Evolutionary conservation across 148 eudicot genomes (phyloP).

Genomic region (Fagopyrum tataricum): DNA sequence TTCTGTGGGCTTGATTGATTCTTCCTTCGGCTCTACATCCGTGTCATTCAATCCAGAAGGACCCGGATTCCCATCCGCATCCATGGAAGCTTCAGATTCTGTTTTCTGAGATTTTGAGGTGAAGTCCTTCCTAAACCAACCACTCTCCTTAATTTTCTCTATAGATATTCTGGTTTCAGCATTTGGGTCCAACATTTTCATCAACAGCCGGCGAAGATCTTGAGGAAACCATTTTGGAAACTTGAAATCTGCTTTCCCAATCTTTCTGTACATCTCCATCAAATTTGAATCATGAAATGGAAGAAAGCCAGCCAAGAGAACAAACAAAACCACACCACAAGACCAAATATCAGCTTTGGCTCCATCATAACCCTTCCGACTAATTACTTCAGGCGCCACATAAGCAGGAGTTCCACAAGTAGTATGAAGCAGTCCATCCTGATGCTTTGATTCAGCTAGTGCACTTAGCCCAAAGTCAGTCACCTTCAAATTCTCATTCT

Average conservation of each 20-base stretch:
- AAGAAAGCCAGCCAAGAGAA: slow-evolving; percentile 70
- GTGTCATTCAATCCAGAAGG: slow-evolving; percentile 19
- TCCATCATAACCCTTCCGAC: slow-evolving; percentile 72
- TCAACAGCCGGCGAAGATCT: slow-evolving; percentile 43
- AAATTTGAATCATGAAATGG: slow-evolving; percentile 76
- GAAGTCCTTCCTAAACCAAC: slow-evolving; percentile 49
- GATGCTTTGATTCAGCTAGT: slow-evolving; percentile 52
- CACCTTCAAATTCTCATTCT: slow-evolving; percentile 57
- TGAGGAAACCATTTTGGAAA: slow-evolving; percentile 51
- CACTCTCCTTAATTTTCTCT: slow-evolving; percentile 43
- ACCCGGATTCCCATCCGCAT: slow-evolving; percentile 29
- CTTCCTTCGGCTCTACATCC: slow-evolving; percentile 28
- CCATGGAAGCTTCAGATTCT: slow-evolving; percentile 8
- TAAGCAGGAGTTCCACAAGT: slow-evolving; percentile 88
- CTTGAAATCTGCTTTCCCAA: slow-evolving; percentile 54
- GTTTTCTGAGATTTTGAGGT: slow-evolving; percentile 23
- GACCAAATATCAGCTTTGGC: slow-evolving; percentile 79
- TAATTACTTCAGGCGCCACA: slow-evolving; percentile 75
- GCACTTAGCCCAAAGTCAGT: slow-evolving; percentile 84
- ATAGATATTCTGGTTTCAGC: slow-evolving; percentile 58
- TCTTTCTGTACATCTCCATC: slow-evolving; percentile 81
- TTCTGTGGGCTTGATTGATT: slow-evolving; percentile 31
- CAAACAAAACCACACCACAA: slow-evolving; percentile 70
- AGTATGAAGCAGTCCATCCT: slow-evolving; percentile 77
- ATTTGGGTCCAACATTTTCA: slow-evolving; percentile 58